Base-by-base conservation (phyloP, 371 early-diverging fungal genomes). In the Entomophthora muscae region DNA sequence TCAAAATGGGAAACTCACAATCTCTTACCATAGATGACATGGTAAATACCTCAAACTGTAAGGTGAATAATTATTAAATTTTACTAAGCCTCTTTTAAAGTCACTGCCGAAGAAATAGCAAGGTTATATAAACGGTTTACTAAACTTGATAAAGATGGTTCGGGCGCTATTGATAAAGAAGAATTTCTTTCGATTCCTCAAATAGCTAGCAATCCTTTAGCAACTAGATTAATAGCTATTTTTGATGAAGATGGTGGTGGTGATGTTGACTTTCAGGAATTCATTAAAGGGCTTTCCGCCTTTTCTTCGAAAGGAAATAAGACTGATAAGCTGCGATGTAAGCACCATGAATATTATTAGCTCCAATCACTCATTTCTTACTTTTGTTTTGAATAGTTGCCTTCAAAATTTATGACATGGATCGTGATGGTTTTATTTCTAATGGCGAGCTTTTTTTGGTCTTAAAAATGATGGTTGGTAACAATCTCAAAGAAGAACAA, bases 331-430 rank as follows among this genome's bases (percentile, higher is more conserved):
- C 77, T 95, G 63, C 80, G 82, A 64, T 97, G 92, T 91, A 79
- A 75, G 75, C 66, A 22, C 32, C 63, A 1, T 17, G 10, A 27
- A 23, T 65, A 32, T 17, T 21, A 17, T 53, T n/a, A 53, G 22
- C 52, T 2, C 1, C 51, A 26, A 30, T 61, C 53, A 27, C n/a
- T 5, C 2, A 24, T 62, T 58, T 5, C 1, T 61, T 42, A 27
- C 2, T 21, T 3, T 51, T 52, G 51, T 52, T 53, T 21, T 33
- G 26, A 33, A 32, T 71, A 91, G 90, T 95, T 75, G 94, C 95
- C 0, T 98, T 98, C 79, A 91, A 90, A 68, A 90, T 98, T n/a
- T 98, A 97, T 73, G 98, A 98, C 69, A 94, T 95, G 83, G 96
- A 98, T 75, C 82, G 95, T 55, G 98, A 97, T 73, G 98, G 98